Base-by-base conservation (phyloP, 352 stramenopile genomes). In the Phytophthora megakarya region DNA sequence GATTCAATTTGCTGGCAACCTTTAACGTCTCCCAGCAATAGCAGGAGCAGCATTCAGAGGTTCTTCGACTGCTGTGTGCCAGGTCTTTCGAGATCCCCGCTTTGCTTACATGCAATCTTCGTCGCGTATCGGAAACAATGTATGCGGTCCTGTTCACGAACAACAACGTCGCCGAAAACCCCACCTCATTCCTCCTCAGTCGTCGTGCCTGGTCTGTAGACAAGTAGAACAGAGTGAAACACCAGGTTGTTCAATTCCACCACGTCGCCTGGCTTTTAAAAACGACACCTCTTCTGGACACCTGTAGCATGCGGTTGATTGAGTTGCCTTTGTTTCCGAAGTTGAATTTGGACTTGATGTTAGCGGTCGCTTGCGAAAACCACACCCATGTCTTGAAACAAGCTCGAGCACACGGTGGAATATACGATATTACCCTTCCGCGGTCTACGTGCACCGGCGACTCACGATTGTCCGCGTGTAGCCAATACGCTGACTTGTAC, bases 331-430 rank as follows among this genome's bases (percentile, higher is more conserved):
- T 49, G 50, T 59, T 30, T 2, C n/a, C 38, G 37, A 39, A 57
- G 35, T 39, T 57, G 35, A 57, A 51, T 1, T 3, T 1, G 3
- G 30, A n/a, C n/a, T n/a, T 15, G 3, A 23, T 5, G 0, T 33
- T 19, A 0, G 3, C 8, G 8, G 8, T 15, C 30, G 3, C 30
- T 22, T 15, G 1, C 1, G 12, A 30, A 32, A 22, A 46, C n/a
- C n/a, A 59, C 15, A 59, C 39, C 47, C 47, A 65, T 9, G 59
- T 48, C 39, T 54, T 65, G 23, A 65, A 65, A 13, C 44, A 52
- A 3, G 7, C 25, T 0, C 11, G 5, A 2, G 47, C 39, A 23
- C 43, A 63, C 3, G 54, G 44, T 1, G 16, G 54, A 2, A 65
- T 46, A 13, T 47, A 65, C 8, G 37, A 30, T 5, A 58, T 28